Base-by-base conservation (phyloP, 2,329 filamentous ascomycete species). In the Hypoxylon sp. region DNA sequence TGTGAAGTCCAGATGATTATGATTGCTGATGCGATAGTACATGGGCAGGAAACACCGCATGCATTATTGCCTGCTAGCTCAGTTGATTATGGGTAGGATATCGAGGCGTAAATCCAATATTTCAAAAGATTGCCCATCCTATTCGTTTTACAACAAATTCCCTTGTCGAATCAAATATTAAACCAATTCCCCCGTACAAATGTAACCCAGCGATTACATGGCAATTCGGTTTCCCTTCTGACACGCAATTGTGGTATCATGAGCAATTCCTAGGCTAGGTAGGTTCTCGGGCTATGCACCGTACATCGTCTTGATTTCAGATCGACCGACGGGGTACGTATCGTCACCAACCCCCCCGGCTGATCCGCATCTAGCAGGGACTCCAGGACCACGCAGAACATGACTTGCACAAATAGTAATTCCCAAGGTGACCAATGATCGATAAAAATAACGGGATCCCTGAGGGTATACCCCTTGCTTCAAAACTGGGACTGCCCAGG, bases 381-480 rank as follows among this genome's bases (percentile, higher is more conserved):
- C 60, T 58, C 45, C 49, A 63, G 43, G 53, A 57, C 59, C 34
- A 50, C 45, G 49, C 41, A 51, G 48, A 52, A 49, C 57, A 67
- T 65, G 64, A 67, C 59, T 51, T 69, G 64, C 65, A 64, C 64
- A 63, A 67, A 63, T 55, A 67, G 68, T 65, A 68, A 67, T 66
- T 61, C 67, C 55, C 50, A 32, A 46, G 65, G 70, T 65, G 69
- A 63, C 71, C 72, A 74, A 74, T 73, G 55, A 62, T 58, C 61
- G 69, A 74, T 71, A 70, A 73, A 73, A 73, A 71, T 72, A 70
- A 68, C 67, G 49, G 53, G 23, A 55, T 65, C 63, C 63, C 63
- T 68, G 38, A 34, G 48, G 41, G 34, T 19, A 32, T 32, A 21
- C 32, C 69, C 69, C 73, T 48, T 64, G 71, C 48, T 55, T 53